Evolutionary conservation across 2,329 filamentous ascomycete genomes (phyloP).

Genomic region (Akanthomyces dipterigenus): DNA sequence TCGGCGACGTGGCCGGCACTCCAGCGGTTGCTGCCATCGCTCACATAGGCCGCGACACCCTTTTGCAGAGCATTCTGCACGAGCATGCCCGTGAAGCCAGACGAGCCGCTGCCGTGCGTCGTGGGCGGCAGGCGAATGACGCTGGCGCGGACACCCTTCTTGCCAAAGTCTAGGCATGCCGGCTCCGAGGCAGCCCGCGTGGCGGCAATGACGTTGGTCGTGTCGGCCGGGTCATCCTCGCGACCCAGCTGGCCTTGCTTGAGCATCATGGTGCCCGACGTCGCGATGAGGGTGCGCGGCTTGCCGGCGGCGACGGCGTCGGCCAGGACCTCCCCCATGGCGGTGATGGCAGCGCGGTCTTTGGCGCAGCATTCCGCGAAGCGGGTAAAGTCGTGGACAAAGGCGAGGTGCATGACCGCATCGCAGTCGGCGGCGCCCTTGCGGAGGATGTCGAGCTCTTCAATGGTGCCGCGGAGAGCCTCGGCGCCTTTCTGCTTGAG

Average conservation of each 20-base stretch:
- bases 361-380: constrained; percentile 14
- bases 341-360: constrained; percentile 29
- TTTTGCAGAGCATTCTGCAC: constrained; percentile 21
- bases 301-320: constrained; percentile 20
- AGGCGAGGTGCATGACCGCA: constrained; percentile 35
- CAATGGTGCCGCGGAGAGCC: constrained; percentile 27
- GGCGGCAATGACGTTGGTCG: constrained; percentile 10
- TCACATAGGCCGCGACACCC: constrained; percentile 27
- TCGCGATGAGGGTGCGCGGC: constrained; percentile 26
- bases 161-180: constrained; percentile 18
- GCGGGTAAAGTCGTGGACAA: constrained; percentile 32
- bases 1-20: constrained; percentile 31
- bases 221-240: constrained; percentile 23
- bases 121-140: constrained; percentile 33
- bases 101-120: constrained; percentile 29
- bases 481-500: constrained; percentile 27
- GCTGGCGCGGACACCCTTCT: constrained; percentile 25
- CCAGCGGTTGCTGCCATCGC: constrained; percentile 30
- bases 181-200: constrained; percentile 19
- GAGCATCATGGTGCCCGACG: constrained; percentile 28
- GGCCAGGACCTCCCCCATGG: constrained; percentile 27
- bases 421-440: constrained; percentile 26
- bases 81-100: constrained; percentile 24
- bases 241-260: constrained; percentile 18
- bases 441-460: constrained; percentile 27